phyloP scores from a whole-genome alignment of 1,284 basidiomycete species.

The Boletus sp. region DNA sequence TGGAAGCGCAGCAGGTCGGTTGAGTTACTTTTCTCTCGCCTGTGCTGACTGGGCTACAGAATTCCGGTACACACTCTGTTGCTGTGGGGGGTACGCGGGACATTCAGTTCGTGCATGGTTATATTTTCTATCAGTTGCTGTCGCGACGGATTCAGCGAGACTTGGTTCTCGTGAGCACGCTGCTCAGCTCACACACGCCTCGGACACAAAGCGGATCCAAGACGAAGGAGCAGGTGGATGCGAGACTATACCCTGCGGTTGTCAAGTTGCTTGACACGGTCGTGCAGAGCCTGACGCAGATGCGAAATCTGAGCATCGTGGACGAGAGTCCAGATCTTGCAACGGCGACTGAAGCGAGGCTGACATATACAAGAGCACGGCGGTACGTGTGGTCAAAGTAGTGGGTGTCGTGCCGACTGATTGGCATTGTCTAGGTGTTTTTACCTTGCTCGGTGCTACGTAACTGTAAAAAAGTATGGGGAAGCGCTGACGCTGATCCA shows the following conservation, averaged over 20 bases:
- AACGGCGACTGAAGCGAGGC: constrained; percentile 69
- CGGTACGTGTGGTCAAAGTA: constrained; percentile 43
- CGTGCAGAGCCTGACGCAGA: constrained; percentile 78
- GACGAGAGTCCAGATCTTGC: constrained; percentile 84
- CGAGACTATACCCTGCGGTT: constrained; percentile 73
- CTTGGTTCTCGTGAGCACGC: constrained; percentile 70
- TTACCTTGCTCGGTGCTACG: constrained; percentile 70
- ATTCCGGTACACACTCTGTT: constrained; percentile 12
- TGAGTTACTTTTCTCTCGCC: not conserved
- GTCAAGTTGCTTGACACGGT: constrained; percentile 86
- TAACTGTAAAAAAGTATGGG: constrained; percentile 62
- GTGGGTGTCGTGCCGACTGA: not conserved
- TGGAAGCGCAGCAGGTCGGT: constrained; percentile 74
- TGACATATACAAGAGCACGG: constrained; percentile 70
- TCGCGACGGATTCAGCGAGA: constrained; percentile 85
- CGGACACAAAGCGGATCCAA: constrained; percentile 33
- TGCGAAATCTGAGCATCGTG: constrained; percentile 78
- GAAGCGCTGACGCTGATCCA: constrained; percentile 68
- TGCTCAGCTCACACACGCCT: constrained; percentile 44
- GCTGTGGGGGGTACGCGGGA: constrained; percentile 54
- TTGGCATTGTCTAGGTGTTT: constrained; percentile 46
- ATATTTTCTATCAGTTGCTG: constrained; percentile 82
- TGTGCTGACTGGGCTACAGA: constrained; percentile 21
- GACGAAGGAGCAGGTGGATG: constrained; percentile 53
- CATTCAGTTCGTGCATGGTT: constrained; percentile 81